Conservation (phyloP, 768 basidiomycete species). For the Tricholoma sp. region DNA sequence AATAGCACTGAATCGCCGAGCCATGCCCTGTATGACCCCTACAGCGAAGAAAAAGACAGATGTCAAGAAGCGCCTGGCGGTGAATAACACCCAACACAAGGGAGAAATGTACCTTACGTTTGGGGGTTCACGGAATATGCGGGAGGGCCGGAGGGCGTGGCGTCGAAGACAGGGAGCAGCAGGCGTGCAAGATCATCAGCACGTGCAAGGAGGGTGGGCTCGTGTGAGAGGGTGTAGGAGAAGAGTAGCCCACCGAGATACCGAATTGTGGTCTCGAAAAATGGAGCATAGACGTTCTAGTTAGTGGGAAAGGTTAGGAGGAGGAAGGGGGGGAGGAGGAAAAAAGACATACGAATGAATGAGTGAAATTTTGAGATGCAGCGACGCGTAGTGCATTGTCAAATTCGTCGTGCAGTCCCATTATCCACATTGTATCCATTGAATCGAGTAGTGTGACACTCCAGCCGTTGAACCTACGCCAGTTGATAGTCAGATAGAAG, state of each 20-base stretch:
- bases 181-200: conserved; percentile 56
- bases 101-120: conserved; percentile 23
- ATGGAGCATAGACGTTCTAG: conserved; percentile 32
- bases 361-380: conserved; percentile 37
- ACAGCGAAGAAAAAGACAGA: not conserved
- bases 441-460: conserved; percentile 66
- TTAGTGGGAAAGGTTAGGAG: no score
- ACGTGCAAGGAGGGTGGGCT: no score
- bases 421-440: conserved; percentile 76
- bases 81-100: not conserved
- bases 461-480: conserved; percentile 39
- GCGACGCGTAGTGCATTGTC: conserved; percentile 48
- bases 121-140: conserved; percentile 53
- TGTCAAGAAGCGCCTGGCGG: no score
- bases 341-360: not conserved
- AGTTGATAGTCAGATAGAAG: not conserved
- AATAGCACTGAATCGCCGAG: conserved; percentile 24
- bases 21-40: conserved; percentile 29
- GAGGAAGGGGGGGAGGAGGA: not conserved
- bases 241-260: no score
- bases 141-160: conserved; percentile 57
- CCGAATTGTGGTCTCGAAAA: no score
- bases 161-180: conserved; percentile 60
- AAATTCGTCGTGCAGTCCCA: conserved; percentile 72
- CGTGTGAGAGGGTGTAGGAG: conserved; percentile 69